Evolutionary conservation across 1,284 basidiomycete species (phyloP), one percentile per base, ranked within the genome.

Genomic region (Rhodotorula sp.): DNA sequence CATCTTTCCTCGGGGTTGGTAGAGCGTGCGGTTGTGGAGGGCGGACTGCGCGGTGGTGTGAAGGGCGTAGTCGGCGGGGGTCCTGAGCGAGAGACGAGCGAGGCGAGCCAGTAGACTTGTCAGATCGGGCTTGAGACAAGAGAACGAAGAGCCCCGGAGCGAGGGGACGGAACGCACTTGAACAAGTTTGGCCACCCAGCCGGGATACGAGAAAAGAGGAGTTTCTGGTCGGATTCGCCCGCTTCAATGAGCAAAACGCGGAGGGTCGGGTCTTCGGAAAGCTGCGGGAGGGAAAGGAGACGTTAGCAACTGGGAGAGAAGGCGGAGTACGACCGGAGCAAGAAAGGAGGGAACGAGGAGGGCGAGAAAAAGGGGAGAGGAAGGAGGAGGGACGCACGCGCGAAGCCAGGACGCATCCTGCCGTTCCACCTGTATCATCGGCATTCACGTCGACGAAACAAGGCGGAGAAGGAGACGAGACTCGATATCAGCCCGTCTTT

Each of bases 1-100:
- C 48, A 82, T 71, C 65, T 81, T 82, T 7, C 70, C 68, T 40
- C 81, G 77, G 2, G 81, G 77, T 67, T 77, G 78, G 48, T 75
- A 71, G 37, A 79, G 53, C 28, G 67, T 59, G 5, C 79, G 77
- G 20, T 74, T 69, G 40, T 76, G 69, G 15, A 77, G 65, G 0
- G 65, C 62, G 24, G 40, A 10, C 15, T 70, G 69, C 13, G 57
- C 53, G 11, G 61, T 53, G 1, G 65, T 70, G 5, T 61, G 26
- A 34, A 57, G 64, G 40, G 50, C 28, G 62, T 62, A 70, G 53
- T 67, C 69, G 31, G 65, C 65, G 26, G 62, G 48, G 20, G 62
- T 58, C 18, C 68, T 69, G 48, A 4, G 22, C 5, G 52, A 5
- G 37, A 18, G 22, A 15, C n/a, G 26, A 15, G 18, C 22, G 22